Base-by-base conservation (phyloP, 2,329 filamentous ascomycete species). In the Monilinia laxa region DNA sequence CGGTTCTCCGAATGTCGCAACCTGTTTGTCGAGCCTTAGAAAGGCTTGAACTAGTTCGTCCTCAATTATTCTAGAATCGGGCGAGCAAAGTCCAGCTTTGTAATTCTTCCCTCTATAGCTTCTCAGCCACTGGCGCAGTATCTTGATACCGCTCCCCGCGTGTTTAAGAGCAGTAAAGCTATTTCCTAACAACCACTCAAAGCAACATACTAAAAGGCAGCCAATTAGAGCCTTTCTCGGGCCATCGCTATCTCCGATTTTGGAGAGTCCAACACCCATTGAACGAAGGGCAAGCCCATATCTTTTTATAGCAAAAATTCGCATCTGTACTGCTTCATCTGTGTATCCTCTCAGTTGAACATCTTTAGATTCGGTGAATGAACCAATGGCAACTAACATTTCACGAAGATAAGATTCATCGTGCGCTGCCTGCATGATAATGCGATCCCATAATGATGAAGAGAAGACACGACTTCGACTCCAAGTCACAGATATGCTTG, bases 371-470 rank as follows among this genome's bases (percentile, higher is more conserved):
- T 53, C 58, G 12, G 40, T 52, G 20, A 90, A 77, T 3, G 86
- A 85, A 18, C 86, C 86, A 9, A 90, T 79, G 5, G 87, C 87
- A 28, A 88, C 81, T n/a, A 89, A 85, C 23, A 86, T 84, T 72
- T 88, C 85, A 16, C 84, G 83, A 67, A 89, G 84, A 54, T 86
- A 80, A 11, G 81, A 77, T 71, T 87, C 84, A 2, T 80, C 79
- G 67, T 88, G 84, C 63, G 85, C 88, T 73, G 86, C 85, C 70
- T 85, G 84, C n/a, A 89, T 75, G 7, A 89, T 85, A 20, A 83
- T 81, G 52, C 81, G 80, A 1, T 82, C 84, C 87, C 87, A 90
- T 72, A 89, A 89, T 1, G 81, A 78, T 28, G 81, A 83, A 20
- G 73, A 87, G 84, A 69, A 89, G 88, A 72, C 85, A 28, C 53